Evolutionary conservation across 768 basidiomycete genomes (phyloP).

Genomic region (Cyclocybe aegerita): DNA sequence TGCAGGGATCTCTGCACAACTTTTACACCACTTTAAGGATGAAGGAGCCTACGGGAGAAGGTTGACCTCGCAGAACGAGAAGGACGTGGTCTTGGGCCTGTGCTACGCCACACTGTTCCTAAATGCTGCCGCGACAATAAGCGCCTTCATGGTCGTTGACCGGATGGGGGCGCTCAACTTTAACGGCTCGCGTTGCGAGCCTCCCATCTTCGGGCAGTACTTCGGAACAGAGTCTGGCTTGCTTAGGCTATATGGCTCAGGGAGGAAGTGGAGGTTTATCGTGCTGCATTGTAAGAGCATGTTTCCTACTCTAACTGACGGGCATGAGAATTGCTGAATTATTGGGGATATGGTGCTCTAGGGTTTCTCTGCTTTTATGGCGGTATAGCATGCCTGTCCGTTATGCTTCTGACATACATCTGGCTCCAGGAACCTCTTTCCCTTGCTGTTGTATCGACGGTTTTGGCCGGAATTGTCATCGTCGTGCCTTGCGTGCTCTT

Average conservation of each 20-base stretch:
- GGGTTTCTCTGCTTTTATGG: conserved; percentile 8
- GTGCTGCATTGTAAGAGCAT: conserved; percentile 5
- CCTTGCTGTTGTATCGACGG: neutral
- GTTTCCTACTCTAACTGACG: no score
- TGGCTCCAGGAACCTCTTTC: conserved; percentile 4
- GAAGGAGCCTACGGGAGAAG: neutral
- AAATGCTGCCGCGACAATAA: conserved; percentile 10
- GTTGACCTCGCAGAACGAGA: neutral
- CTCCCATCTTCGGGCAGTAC: neutral
- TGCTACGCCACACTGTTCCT: conserved; percentile 14
- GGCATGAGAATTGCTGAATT: neutral
- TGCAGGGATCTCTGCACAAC: conserved; percentile 5
- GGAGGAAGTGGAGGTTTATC: conserved; percentile 5
- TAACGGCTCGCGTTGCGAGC: neutral
- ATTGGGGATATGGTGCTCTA: neutral
- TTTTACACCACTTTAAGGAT: conserved; percentile 9
- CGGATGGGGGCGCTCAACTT: conserved; percentile 1
- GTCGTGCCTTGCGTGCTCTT: neutral
- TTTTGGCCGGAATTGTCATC: neutral
- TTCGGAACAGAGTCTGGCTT: neutral
- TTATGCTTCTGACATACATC: conserved; percentile 4
- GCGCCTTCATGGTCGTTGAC: conserved; percentile 13
- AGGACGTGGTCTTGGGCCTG: conserved; percentile 1
- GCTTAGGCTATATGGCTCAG: neutral
- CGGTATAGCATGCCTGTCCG: conserved; percentile 1